Percentiles rank a stretch among this genome's conserved stretches.
These are phyloP conservation scores for Botrytis sinoallii DNA, from an alignment of 2,329 filamentous ascomycete genomes.

Conservation along the genomic window DNA sequence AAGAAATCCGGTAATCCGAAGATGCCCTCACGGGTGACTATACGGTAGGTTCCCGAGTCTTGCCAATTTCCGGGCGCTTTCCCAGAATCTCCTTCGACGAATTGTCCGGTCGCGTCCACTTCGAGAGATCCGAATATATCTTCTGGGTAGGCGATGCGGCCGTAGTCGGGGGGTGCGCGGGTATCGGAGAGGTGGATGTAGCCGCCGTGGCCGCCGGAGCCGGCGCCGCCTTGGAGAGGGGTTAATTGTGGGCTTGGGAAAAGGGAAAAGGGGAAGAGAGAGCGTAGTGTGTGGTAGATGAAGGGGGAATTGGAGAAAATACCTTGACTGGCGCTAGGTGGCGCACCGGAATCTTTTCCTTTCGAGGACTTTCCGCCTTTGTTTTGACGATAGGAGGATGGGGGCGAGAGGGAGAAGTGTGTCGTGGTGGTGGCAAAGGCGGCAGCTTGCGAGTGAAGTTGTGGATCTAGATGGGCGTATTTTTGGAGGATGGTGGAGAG, in stretches of 20 bases:
- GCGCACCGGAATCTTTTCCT: slow-evolving; percentile 2
- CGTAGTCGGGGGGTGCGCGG: slow-evolving; percentile 63
- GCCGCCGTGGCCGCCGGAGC: slow-evolving; percentile 57
- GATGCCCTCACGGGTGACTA: slow-evolving; percentile 64
- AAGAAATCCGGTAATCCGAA: slow-evolving; percentile 55
- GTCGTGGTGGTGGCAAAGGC: slow-evolving; percentile 53
- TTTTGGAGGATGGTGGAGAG: slow-evolving; percentile 55
- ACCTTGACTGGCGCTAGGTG: slow-evolving; percentile 51
- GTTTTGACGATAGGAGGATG: neutral
- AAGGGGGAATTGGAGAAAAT: slow-evolving; percentile 38
- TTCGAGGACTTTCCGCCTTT: neutral
- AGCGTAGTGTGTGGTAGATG: neutral
- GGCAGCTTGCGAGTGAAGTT: slow-evolving; percentile 53
- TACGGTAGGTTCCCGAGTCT: slow-evolving; percentile 60
- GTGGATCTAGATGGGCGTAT: slow-evolving; percentile 55
- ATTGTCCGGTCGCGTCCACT: slow-evolving; percentile 55
- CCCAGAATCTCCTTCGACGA: slow-evolving; percentile 37
- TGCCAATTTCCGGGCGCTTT: slow-evolving; percentile 48
- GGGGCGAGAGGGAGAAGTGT: neutral
- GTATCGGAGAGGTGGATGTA: slow-evolving; percentile 64
- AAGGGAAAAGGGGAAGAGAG: too few relatives aligned
- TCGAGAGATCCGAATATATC: slow-evolving; percentile 68
- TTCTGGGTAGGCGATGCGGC: slow-evolving; percentile 65
- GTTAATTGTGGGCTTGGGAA: slow-evolving; percentile 23
- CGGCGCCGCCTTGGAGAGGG: slow-evolving; percentile 49